Base-by-base conservation (phyloP, 495 filamentous ascomycete species). In the Daldinia childiae region DNA sequence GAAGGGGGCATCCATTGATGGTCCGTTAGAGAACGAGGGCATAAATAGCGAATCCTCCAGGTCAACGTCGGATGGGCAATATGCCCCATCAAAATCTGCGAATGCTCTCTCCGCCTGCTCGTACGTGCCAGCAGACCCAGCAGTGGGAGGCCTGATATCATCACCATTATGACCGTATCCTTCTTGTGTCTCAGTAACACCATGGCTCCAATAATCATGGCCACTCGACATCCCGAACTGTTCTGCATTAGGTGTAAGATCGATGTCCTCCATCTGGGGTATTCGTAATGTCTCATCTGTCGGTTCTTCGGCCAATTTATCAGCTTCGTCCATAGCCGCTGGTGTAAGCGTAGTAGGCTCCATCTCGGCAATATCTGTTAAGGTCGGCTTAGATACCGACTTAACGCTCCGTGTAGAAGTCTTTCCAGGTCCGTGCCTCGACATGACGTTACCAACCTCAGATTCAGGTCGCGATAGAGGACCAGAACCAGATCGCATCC, bases 31-130 rank as follows among this genome's bases (percentile, higher is more conserved):
- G 48, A 74, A 67, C 4, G 73, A 63, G 3, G 74, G 68, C 5
- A 78, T 63, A 45, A 74, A 74, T 21, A 70, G 11, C 14, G 70
- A 60, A 1, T 78, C 73, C 32, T 74, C 74, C 6, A 72, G 59
- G 21, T 85, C 82, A n/a, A 58, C 64, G 15, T 79, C 78, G 8
- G 83, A 86, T 29, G 88, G 82, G 76, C 88, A 94, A 79, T 99
- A 95, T 12, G 93, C 93, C 58, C 95, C 95, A 82, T 98, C 95
- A 74, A 99, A 99, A 77, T 97, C 93, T 9, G 86, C 87, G 82
- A 98, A 99, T 24, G 95, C 84, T 36, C 82, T 80, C 74, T 85
- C 82, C 1, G 89, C 89, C 76, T 94, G 88, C 19, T 90, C 89
- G 67, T 84, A 90, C 21, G 91, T 94, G 69, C 90, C 89, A 19